Percentiles rank a stretch among this genome's conserved stretches.
Conservation (phyloP, 1,284 basidiomycete species). For the Filobasidium uniguttulatum region DNA sequence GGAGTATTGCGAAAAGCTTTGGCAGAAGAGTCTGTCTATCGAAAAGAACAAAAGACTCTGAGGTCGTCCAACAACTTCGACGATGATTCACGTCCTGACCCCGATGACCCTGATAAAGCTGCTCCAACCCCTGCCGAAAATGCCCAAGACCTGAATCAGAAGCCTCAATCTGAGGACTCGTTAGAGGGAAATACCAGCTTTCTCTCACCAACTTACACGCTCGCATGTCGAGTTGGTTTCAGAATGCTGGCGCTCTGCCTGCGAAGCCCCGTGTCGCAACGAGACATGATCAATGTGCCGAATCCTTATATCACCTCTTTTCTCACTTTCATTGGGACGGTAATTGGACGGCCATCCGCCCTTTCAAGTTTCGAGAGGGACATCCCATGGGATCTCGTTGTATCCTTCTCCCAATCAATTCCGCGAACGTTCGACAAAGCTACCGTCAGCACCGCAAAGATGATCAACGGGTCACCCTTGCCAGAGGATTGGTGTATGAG, state of each 20-base stretch:
- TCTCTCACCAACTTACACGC: no score
- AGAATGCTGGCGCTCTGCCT: conserved; percentile 61
- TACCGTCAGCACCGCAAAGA: conserved; percentile 40
- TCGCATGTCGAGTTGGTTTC: conserved; percentile 54
- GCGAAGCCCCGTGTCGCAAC: conserved; percentile 45
- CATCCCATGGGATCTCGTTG: conserved; percentile 73
- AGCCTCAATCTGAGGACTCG: conserved; percentile 23
- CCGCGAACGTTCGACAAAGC: conserved; percentile 43
- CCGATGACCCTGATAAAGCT: conserved; percentile 8
- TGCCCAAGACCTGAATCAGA: conserved; percentile 10
- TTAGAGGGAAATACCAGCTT: conserved; percentile 36
- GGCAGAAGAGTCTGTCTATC: conserved; percentile 29
- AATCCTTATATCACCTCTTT: conserved; percentile 80
- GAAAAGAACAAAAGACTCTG: conserved; percentile 34
- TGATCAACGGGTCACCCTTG: conserved; percentile 47
- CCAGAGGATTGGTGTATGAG: conserved; percentile 91
- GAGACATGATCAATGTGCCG: conserved; percentile 48
- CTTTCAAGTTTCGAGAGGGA: conserved; percentile 53
- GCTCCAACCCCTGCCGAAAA: no score
- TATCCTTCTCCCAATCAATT: conserved; percentile 45
- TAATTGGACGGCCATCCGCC: conserved; percentile 52
- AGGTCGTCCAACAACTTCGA: conserved; percentile 24
- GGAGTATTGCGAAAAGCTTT: conserved; percentile 51
- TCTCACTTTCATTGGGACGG: conserved; percentile 72
- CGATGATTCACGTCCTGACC: conserved; percentile 18